Conservation (phyloP, 345 rosid species). For the Heritiera fomes region DNA sequence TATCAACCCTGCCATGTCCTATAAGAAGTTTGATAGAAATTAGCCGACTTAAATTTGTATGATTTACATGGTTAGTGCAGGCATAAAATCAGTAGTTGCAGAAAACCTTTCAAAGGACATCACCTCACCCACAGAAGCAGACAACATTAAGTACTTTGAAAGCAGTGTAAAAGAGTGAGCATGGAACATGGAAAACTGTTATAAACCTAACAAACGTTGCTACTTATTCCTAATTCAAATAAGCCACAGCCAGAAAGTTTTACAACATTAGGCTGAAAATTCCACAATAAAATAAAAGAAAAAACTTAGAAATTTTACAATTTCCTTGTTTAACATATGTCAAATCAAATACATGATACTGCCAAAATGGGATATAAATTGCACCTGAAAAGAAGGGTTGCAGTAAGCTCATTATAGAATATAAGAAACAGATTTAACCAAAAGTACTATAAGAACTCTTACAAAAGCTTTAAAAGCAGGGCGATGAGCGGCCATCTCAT, state of each 20-base stretch:
- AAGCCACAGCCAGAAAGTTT: background rate
- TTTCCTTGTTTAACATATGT: slow-evolving; percentile 11
- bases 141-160: background rate
- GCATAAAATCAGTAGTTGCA: slow-evolving; percentile 9
- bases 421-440: slow-evolving; percentile 10
- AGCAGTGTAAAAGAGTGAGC: background rate
- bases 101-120: slow-evolving; percentile 13
- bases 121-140: background rate
- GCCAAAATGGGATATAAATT: slow-evolving; percentile 12
- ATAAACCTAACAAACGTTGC: background rate
- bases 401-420: background rate
- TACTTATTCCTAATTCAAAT: background rate
- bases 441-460: slow-evolving; percentile 41
- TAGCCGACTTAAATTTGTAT: slow-evolving; percentile 17
- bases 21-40: slow-evolving; percentile 32
- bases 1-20: slow-evolving; percentile 99
- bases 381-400: background rate
- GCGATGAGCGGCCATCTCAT: slow-evolving; percentile 98
- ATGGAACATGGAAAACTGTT: background rate
- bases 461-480: slow-evolving; percentile 99
- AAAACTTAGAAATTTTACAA: background rate
- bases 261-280: background rate
- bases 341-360: background rate
- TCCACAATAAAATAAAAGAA: background rate
- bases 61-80: background rate